Evolutionary conservation across 2,329 filamentous ascomycete species (phyloP), one percentile per base, ranked within the genome.

Genomic region (Fusarium irregulare): DNA sequence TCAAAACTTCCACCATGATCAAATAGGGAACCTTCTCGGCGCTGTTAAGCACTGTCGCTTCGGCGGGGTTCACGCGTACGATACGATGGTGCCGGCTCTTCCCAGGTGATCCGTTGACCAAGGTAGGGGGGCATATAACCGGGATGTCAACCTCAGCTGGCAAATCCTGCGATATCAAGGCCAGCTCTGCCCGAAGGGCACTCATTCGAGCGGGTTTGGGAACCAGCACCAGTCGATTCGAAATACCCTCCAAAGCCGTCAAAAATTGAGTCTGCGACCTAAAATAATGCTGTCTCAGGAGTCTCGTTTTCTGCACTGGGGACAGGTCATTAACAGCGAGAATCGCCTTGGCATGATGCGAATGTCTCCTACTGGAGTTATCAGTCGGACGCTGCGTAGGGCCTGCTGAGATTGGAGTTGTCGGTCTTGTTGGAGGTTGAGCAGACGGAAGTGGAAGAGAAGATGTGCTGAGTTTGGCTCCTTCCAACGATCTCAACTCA

Each of bases 1-100:
- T 85, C 49, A 96, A 81, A 23, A 96, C 90, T 76, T 96, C 93
- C 4, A 95, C 88, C 92, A 96, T 94, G 28, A 96, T 85, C 51
- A 96, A 80, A 79, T 94, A 96, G 2, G 93, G 93, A 46, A 96
- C 93, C 77, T 94, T 92, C 78, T 96, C 92, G 7, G 93, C 93
- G 77, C 93, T 96, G 79, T 96, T 96, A 54, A 96, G 82, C 57
- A 94, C 93, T 1, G 93, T 95, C 8, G 93, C 91, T 79, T 96
- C 93, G 3, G 92, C 92, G 9, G 93, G 93, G 75, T 94, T 96
- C 51, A 96, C 85, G 40, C 93, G 88, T 47, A 96, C 92, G 63
- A 96, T 93, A 37, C 93, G 89, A 76, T 96, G 93, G 77, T 96
- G 93, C 57, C 88, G 88, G 75, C 92, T 94, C 76, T 89, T 90